phyloP scores from a whole-genome alignment of 768 basidiomycete species.

The Leccinum boreale region DNA sequence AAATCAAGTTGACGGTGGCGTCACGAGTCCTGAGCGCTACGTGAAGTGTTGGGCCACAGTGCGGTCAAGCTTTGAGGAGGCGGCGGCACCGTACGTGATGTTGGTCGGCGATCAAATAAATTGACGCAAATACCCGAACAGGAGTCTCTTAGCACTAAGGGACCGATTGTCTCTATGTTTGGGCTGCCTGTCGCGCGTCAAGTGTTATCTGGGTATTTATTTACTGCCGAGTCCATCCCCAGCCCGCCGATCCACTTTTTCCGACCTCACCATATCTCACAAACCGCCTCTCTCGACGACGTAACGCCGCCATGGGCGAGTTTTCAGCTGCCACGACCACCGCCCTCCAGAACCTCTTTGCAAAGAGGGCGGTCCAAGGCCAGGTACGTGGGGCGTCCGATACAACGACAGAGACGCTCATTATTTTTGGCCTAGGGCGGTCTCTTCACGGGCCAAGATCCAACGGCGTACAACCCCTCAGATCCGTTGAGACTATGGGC shows the following conservation, averaged over 20 bases:
- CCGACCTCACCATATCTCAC: neutral
- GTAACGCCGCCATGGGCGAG: constrained; percentile 34
- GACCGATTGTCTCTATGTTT: neutral
- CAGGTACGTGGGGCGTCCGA: constrained; percentile 19
- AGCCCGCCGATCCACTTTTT: neutral
- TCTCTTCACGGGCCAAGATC: constrained; percentile 74
- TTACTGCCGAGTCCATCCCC: neutral
- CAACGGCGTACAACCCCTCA: constrained; percentile 50
- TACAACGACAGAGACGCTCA: neutral
- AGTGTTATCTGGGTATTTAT: neutral
- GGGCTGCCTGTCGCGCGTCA: neutral
- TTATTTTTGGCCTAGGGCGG: constrained; percentile 52
- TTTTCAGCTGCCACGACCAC: constrained; percentile 43
- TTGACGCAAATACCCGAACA: neutral
- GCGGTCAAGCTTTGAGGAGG: too few relatives aligned
- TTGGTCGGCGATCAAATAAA: neutral
- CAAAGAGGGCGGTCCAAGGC: constrained; percentile 24
- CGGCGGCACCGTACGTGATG: too few relatives aligned
- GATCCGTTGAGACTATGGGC: constrained; percentile 79
- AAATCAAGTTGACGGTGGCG: too few relatives aligned
- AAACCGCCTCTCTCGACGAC: neutral
- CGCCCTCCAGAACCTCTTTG: constrained; percentile 9
- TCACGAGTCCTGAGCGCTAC: neutral
- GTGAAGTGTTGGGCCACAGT: neutral
- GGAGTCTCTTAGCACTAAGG: neutral